Conservation (phyloP, 257 asterid genomes). For the Voacanga thouarsii region DNA sequence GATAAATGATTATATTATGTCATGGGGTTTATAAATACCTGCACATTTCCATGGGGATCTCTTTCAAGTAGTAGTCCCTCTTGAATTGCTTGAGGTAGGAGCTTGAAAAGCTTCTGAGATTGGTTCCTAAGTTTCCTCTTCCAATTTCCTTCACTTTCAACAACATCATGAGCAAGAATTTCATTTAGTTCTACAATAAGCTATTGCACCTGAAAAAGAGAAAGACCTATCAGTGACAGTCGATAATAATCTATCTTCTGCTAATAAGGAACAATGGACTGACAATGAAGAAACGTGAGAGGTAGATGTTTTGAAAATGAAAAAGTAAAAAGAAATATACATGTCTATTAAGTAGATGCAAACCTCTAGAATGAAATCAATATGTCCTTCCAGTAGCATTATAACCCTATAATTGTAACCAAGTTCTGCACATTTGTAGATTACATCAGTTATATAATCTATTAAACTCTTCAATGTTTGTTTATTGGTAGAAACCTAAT, state of each 20-base stretch:
- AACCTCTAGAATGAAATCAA: conserved; percentile 99
- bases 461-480: conserved; percentile 78
- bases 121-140: conserved; percentile 74
- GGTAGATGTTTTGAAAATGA: background rate
- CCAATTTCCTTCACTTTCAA: conserved; percentile 89
- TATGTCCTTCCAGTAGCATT: conserved; percentile 92
- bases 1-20: too few relatives aligned
- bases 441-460: conserved; percentile 74
- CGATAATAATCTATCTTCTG: background rate
- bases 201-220: conserved; percentile 72
- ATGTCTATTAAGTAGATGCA: background rate
- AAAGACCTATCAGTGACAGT: background rate
- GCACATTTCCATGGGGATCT: conserved; percentile 99
- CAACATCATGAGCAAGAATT: conserved; percentile 87
- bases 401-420: conserved; percentile 94
- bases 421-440: conserved; percentile 81
- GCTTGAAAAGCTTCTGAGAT: conserved; percentile 70
- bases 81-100: conserved; percentile 86
- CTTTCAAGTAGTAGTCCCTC: conserved; percentile 95
- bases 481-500: conserved; percentile 87
- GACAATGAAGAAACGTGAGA: background rate
- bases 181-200: conserved; percentile 92
- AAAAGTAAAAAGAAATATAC: background rate
- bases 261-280: background rate
- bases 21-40: conserved; percentile 59